Percentiles rank a stretch among this genome's conserved stretches.
Conservation (phyloP, 345 rosid species). For the Salix exigua region DNA sequence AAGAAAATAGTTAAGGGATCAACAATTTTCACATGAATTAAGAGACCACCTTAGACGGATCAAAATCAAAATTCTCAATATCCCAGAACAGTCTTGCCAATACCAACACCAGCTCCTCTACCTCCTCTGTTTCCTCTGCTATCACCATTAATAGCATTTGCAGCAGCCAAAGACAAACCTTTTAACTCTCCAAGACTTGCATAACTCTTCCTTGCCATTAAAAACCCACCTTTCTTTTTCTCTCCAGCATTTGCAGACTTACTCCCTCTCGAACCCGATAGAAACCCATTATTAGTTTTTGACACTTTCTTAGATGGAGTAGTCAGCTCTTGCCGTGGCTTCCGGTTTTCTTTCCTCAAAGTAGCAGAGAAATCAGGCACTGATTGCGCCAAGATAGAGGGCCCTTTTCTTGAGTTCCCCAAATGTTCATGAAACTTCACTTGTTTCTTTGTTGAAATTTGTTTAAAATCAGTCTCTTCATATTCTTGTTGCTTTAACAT, state of each 20-base stretch:
- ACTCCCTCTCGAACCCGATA: conserved; percentile 57
- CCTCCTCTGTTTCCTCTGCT: conserved; percentile 33
- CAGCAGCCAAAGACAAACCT: conserved; percentile 49
- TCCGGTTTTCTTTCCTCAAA: conserved; percentile 71
- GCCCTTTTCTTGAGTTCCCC: conserved; percentile 27
- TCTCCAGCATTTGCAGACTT: conserved; percentile 65
- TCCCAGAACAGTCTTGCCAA: conserved; percentile 43
- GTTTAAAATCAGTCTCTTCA: conserved; percentile 32
- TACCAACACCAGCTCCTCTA: conserved; percentile 8
- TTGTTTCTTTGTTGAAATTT: conserved; percentile 53
- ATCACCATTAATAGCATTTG: conserved; percentile 50
- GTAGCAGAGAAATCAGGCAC: conserved; percentile 74
- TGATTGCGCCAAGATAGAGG: conserved; percentile 57
- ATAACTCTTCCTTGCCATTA: conserved; percentile 65
- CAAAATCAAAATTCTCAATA: conserved; percentile 38
- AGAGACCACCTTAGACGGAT: not conserved
- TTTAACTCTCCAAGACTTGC: conserved; percentile 61
- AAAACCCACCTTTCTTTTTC: conserved; percentile 39
- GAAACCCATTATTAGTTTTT: conserved; percentile 30
- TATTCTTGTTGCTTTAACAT: conserved; percentile 27
- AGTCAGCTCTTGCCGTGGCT: conserved; percentile 50
- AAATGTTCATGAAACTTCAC: conserved; percentile 48
- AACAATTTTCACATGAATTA: not conserved
- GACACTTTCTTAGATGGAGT: conserved; percentile 46
- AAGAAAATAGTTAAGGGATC: not conserved